Conservation (phyloP, 1,284 basidiomycete species). For the Wallemia hederae region DNA sequence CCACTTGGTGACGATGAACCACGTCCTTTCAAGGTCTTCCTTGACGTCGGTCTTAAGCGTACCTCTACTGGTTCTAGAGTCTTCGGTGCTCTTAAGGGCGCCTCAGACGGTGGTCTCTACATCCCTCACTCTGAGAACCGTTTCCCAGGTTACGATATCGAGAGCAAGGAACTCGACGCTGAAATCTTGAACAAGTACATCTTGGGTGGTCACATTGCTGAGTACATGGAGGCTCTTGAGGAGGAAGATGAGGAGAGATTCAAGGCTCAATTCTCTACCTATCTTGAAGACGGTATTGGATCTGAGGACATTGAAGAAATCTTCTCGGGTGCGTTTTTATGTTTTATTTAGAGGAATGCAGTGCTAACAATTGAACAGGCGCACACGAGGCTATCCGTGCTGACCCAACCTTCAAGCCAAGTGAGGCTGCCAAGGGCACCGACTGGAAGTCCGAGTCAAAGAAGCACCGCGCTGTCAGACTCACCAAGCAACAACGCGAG, state of each 20-base stretch:
- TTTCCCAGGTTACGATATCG: constrained; percentile 92
- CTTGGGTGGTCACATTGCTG: constrained; percentile 86
- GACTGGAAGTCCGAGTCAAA: constrained; percentile 72
- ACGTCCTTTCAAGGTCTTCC: constrained; percentile 92
- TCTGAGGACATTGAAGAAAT: constrained; percentile 96
- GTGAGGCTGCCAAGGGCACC: constrained; percentile 41
- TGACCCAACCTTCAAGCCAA: constrained; percentile 66
- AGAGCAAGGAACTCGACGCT: constrained; percentile 74
- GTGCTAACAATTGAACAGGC: constrained; percentile 4
- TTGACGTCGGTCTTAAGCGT: constrained; percentile 92
- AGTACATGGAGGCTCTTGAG: constrained; percentile 98
- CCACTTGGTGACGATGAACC: constrained; percentile 69
- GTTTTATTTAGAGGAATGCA: no score
- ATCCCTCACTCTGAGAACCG: constrained; percentile 95
- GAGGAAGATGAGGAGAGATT: constrained; percentile 99
- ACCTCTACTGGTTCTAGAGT: constrained; percentile 95
- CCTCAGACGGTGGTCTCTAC: constrained; percentile 89
- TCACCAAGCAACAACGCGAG: constrained; percentile 49
- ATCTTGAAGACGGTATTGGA: constrained; percentile 81
- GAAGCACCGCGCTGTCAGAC: constrained; percentile 41
- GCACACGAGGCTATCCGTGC: constrained; percentile 52
- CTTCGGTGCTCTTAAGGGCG: constrained; percentile 97
- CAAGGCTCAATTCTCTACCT: constrained; percentile 92
- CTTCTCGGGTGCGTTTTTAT: no score
- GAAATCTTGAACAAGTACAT: constrained; percentile 96